phyloP scores from a whole-genome alignment of 179 eudicot species.

The Sideroxylon spinosum region DNA sequence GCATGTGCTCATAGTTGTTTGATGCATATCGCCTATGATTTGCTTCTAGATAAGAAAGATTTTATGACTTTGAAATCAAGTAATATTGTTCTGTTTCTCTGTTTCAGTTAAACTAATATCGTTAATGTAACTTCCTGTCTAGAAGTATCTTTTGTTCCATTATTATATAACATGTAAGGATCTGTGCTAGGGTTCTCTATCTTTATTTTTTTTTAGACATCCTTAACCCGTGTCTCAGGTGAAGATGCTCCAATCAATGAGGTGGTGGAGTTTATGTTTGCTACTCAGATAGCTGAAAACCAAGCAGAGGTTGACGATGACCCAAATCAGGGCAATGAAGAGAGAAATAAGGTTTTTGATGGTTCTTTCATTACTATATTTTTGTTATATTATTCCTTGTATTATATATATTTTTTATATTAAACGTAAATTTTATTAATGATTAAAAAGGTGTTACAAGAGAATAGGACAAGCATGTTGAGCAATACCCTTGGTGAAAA shows the following conservation, averaged over 20 bases:
- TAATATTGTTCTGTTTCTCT: not conserved
- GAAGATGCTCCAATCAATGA: constrained; percentile 59
- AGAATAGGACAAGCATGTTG: too few species aligned
- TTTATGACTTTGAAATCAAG: not conserved
- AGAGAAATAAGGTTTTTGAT: constrained; percentile 46
- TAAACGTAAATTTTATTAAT: too few species aligned
- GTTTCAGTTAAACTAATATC: not conserved
- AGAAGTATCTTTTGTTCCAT: not conserved
- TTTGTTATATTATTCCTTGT: not conserved
- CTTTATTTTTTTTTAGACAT: not conserved
- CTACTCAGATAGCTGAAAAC: constrained; percentile 72
- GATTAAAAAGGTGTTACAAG: too few species aligned
- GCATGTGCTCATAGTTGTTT: not conserved
- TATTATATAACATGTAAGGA: not conserved
- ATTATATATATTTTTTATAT: not conserved
- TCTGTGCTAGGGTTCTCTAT: too few species aligned
- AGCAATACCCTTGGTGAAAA: too few species aligned
- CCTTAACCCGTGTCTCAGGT: constrained; percentile 42
- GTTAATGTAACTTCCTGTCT: not conserved
- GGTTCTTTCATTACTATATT: not conserved
- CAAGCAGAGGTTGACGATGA: constrained; percentile 24
- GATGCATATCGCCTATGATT: not conserved
- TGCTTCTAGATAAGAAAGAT: not conserved
- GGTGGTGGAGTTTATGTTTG: constrained; percentile 79
- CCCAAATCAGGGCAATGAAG: constrained; percentile 23